Evolutionary conservation across 106 monocot genomes (phyloP).

Genomic region (Platanthera guangdongensis): DNA sequence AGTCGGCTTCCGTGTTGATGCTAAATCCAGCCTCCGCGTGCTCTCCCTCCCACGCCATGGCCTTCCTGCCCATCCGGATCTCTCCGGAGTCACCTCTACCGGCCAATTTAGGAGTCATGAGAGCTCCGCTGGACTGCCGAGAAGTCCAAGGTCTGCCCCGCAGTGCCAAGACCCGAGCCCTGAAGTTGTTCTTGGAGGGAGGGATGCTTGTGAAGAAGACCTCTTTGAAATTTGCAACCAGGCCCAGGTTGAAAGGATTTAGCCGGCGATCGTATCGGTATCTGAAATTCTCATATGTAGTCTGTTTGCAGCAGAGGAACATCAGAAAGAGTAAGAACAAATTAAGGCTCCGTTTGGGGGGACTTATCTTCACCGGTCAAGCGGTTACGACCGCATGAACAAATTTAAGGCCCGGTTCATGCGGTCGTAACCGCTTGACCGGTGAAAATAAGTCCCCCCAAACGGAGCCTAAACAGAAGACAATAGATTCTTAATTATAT

Average conservation of each 20-base stretch:
- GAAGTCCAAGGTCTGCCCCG: slow-evolving; percentile 12
- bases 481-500: too few species aligned
- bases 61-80: slow-evolving; percentile 47
- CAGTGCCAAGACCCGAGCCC: slow-evolving; percentile 20
- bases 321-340: too few species aligned
- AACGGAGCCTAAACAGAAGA: too few species aligned
- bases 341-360: too few species aligned
- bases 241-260: slow-evolving; percentile 65
- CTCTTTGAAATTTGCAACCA: slow-evolving; percentile 52
- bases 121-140: slow-evolving; percentile 14
- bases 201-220: slow-evolving; percentile 49
- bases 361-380: too few species aligned
- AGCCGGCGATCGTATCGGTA: slow-evolving; percentile 61
- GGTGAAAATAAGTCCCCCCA: too few species aligned
- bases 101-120: slow-evolving; percentile 46
- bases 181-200: slow-evolving; percentile 62
- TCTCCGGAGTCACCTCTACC: slow-evolving; percentile 21
- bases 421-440: too few species aligned
- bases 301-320: slow-evolving; percentile 18
- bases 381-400: too few species aligned
- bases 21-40: neutral
- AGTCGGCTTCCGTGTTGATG: slow-evolving; percentile 25
- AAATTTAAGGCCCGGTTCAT: too few species aligned
- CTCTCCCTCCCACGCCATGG: slow-evolving; percentile 37
- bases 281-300: slow-evolving; percentile 84